Evolutionary conservation across 495 filamentous ascomycete species (phyloP), one percentile per base, ranked within the genome.

Genomic region (Corynascus novoguineensis): DNA sequence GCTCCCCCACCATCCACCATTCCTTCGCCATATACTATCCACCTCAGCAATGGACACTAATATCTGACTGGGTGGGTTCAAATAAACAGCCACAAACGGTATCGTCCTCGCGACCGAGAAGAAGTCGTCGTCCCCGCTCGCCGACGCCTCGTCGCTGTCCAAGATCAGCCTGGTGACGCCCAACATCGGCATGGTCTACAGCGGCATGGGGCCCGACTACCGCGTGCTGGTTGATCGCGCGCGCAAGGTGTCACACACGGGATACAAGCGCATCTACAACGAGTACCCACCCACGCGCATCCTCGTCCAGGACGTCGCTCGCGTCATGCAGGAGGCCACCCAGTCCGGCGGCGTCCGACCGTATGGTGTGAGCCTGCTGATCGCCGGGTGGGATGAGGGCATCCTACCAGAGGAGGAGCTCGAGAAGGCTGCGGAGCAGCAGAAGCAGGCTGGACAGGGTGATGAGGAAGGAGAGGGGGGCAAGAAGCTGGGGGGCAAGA

Each of bases 261-360:
- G 86, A 72, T 99, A 97, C 84, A 99, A 99, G 81, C 90, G 93
- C 71, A 88, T 99, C 73, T 99, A 99, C 80, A 99, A 99, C 75
- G 93, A 99, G 78, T 99, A 99, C 81, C 93, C 93, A 14, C 93
- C 93, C 10, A 99, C 95, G 27, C 83, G 93, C 60, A 99, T 99
- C 82, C 79, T 99, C 71, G 93, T 99, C 55, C 93, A 99, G 75
- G 95, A 99, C 67, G 92, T 99, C 50, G 93, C 93, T 42, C 83
- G 90, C 62, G 91, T 96, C 55, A 96, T 99, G 86, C 95, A 99
- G 71, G 93, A 99, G 73, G 93, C 93, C 27, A 99, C 93, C 41
- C 93, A 99, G 74, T 92, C 87, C 53, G 93, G 92, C 71, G 93
- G 93, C 81, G 92, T 99, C 54, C 83, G 93, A 42, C 93, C 93